Evolutionary conservation across 2,329 filamentous ascomycete genomes (phyloP).

Genomic region (Parasarocladium wereldwijsianum): DNA sequence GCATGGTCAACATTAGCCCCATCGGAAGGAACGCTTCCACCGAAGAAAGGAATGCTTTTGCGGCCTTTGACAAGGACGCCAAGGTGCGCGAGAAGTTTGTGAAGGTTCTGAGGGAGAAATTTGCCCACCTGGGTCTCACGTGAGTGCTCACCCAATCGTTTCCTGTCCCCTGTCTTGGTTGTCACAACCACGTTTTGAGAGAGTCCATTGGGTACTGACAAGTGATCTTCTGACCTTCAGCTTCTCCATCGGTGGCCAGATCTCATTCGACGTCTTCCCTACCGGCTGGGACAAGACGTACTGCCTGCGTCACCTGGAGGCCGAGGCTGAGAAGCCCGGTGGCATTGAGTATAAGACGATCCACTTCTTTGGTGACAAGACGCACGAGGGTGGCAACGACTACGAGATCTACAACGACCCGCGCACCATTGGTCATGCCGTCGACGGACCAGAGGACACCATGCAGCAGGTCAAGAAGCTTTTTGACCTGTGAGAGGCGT

Average conservation of each 20-base stretch:
- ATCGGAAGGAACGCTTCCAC: conserved; percentile 74
- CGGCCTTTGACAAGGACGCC: conserved; percentile 66
- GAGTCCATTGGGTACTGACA: background rate
- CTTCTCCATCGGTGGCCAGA: conserved; percentile 90
- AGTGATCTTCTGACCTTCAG: conserved; percentile 22
- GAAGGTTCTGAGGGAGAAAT: conserved; percentile 60
- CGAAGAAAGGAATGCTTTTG: conserved; percentile 68
- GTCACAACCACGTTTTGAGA: no score
- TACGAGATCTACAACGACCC: conserved; percentile 81
- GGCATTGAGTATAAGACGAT: conserved; percentile 71
- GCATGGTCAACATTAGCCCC: conserved; percentile 79
- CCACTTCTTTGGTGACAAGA: conserved; percentile 99
- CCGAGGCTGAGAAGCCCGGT: conserved; percentile 54
- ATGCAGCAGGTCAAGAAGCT: conserved; percentile 65
- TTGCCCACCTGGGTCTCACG: conserved; percentile 73
- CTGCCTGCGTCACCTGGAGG: conserved; percentile 76
- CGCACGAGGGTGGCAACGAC: conserved; percentile 80
- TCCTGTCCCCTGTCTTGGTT: background rate
- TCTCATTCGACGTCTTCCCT: conserved; percentile 97
- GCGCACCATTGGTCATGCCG: conserved; percentile 73
- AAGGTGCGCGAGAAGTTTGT: conserved; percentile 68
- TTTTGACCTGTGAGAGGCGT: conserved; percentile 44
- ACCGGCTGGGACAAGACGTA: conserved; percentile 98
- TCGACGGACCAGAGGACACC: conserved; percentile 71
- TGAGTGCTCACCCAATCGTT: conserved; percentile 29